phyloP scores from a whole-genome alignment of 2,329 filamentous ascomycete genomes.

The Cladosporium cucumerinum region DNA sequence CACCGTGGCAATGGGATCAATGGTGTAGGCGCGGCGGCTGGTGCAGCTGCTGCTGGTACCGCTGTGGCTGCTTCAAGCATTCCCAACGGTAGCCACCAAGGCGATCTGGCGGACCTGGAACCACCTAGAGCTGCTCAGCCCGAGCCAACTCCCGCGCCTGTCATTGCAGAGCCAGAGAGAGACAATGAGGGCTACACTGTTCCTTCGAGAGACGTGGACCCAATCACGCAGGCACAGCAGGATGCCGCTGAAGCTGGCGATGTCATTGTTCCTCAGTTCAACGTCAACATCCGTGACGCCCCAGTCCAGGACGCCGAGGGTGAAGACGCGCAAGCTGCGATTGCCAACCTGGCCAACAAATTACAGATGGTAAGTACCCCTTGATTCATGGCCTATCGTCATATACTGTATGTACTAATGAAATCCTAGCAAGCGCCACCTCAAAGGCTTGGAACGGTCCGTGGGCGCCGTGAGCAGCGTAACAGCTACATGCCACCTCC shows the following conservation, averaged over 20 bases:
- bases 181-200: conserved; percentile 76
- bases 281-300: conserved; percentile 73
- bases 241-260: conserved; percentile 54
- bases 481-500: conserved; percentile 64
- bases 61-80: conserved; percentile 20
- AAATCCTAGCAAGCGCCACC: conserved; percentile 55
- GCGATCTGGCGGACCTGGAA: conserved; percentile 34
- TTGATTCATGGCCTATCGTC: conserved; percentile 4
- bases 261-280: conserved; percentile 63
- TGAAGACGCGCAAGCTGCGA: conserved; percentile 63
- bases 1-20: neutral
- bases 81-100: conserved; percentile 33
- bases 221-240: conserved; percentile 66
- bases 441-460: conserved; percentile 63
- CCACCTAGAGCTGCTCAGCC: conserved; percentile 29
- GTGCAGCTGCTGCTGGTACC: conserved; percentile 9
- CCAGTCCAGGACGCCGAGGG: conserved; percentile 75
- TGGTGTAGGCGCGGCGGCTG: neutral
- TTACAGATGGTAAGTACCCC: conserved; percentile 55
- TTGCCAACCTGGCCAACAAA: conserved; percentile 72
- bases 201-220: conserved; percentile 58
- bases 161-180: conserved; percentile 16
- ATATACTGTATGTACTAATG: conserved; percentile 17
- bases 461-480: conserved; percentile 84
- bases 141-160: conserved; percentile 14